Base-by-base conservation (phyloP, 2,329 filamentous ascomycete genomes). In the Sclerotiophoma versabilis region DNA sequence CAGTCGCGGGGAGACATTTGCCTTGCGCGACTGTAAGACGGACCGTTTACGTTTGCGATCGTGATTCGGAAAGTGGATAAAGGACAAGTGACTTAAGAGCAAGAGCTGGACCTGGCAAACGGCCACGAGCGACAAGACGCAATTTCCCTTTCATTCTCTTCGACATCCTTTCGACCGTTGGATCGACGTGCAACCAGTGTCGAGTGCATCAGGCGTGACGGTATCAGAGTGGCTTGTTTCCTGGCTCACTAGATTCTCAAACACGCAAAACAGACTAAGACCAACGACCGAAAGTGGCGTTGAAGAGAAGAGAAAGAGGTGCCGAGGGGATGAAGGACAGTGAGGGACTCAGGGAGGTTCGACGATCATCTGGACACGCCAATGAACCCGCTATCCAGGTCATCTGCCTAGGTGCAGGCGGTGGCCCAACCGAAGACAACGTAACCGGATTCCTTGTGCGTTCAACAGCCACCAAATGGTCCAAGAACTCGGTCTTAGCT, bases 371-470 rank as follows among this genome's bases (percentile, higher is more conserved):
- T 22, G 71, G 72, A 34, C 58, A 73, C 59, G 49, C 62, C 52
- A 72, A 64, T 56, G 75, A 71, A 60, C 72, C 75, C 54, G 75
- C 75, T 25, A 74, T 81, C 36, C 79, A 81, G 65, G 78, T 81
- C 14, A 79, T 81, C 46, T 81, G 79, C 68, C 71, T 81, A 92
- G 95, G 95, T 60, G 87, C 92, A 38, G 91, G 92, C 44, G 95
- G 95, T 54, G 95, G 95, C 46, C 95, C 95, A 26, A 84, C 86
- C 67, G 95, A 99, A 81, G 88, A 92, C 74, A 95, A 93, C 73
- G 89, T 91, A 20, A 97, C 93, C 0, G 91, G 92, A 2, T 87
- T 98, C 53, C 84, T 99, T 17, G 91, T 98, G 39, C 89, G 93
- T 39, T 93, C 93, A 4, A 83, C 89, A 9, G 84, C 87, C 25